These are phyloP conservation scores for Phytophthora fragariaefolia DNA, from an alignment of 352 stramenopile species.

Conservation along the genomic window DNA sequence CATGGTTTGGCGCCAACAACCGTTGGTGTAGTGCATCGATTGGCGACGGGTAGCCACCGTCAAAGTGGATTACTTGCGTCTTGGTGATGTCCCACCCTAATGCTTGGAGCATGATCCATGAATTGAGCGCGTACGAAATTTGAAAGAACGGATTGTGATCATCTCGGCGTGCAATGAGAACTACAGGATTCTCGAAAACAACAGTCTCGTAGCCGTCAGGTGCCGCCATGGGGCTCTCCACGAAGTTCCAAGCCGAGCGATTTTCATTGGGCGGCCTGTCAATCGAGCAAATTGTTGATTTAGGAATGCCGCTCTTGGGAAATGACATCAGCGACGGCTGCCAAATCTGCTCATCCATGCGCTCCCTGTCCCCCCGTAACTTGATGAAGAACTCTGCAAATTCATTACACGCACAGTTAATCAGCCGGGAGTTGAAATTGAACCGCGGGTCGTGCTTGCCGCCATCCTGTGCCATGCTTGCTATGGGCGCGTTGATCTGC, in stretches of 20 bases:
- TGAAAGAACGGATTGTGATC: slow-evolving; percentile 71
- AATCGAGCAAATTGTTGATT: slow-evolving; percentile 23
- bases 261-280: background rate
- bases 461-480: slow-evolving; percentile 36
- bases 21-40: slow-evolving; percentile 56
- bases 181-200: slow-evolving; percentile 37
- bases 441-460: slow-evolving; percentile 42
- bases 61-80: slow-evolving; percentile 54
- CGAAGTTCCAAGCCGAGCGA: slow-evolving; percentile 39
- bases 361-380: slow-evolving; percentile 23
- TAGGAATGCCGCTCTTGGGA: slow-evolving; percentile 3
- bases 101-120: slow-evolving; percentile 47
- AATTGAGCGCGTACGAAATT: slow-evolving; percentile 47
- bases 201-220: slow-evolving; percentile 32
- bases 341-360: slow-evolving; percentile 41
- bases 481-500: slow-evolving; percentile 40
- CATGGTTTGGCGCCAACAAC: slow-evolving; percentile 37
- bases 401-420: slow-evolving; percentile 41
- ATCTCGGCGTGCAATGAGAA: slow-evolving; percentile 51
- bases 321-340: slow-evolving; percentile 13
- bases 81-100: slow-evolving; percentile 40
- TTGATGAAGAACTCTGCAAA: slow-evolving; percentile 36
- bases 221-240: slow-evolving; percentile 27
- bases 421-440: slow-evolving; percentile 30
- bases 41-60: slow-evolving; percentile 47